Base-by-base conservation (phyloP, 1,284 basidiomycete genomes). In the Austroboletus olivaceoglutinosus region DNA sequence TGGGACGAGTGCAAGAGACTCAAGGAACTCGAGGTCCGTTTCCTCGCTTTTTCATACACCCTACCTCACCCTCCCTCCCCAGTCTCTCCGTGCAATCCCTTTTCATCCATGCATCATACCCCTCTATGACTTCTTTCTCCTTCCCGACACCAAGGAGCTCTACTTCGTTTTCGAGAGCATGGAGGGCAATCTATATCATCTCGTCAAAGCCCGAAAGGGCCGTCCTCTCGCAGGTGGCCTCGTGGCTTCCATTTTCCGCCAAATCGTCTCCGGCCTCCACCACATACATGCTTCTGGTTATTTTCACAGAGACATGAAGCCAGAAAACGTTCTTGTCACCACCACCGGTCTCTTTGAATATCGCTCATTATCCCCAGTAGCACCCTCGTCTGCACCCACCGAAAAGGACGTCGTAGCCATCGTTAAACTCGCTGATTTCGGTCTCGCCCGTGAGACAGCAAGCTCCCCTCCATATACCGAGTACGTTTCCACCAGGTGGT, bases 121-220 rank as follows among this genome's bases (percentile, higher is more conserved):
- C 47, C 81, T 99, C 56, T 99, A 99, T 77, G 97, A 99, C 72
- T 96, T 94, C 63, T 99, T 98, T 75, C 89, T 98, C 60, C 85
- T 95, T 43, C 95, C 95, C 1, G 81, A 85, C 56, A 85, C 92
- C 48, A 92, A 91, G 70, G 94, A 99, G 73, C 90, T 99, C 60
- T 98, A 98, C 73, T 98, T 99, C 68, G 97, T 99, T 46, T 99
- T 99, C 71, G 97, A 99, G 74, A 95, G 94, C 68, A 99, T 99
- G 97, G 97, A 99, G 73, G 97, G 97, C 61, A 99, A 99, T 72
- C 83, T 99, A 51, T 99, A 97, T 72, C 97, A 99, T 72, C 89
- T 99, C 73, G 97, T 98, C 72, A 98, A 97, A 75, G 88, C 95
- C 30, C 86, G 97, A 54, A 94, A 92, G 72, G 94, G 95, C 48